Evolutionary conservation across 1,139 yeast species (phyloP).

Genomic region (Yamadazyma friedrichii): DNA sequence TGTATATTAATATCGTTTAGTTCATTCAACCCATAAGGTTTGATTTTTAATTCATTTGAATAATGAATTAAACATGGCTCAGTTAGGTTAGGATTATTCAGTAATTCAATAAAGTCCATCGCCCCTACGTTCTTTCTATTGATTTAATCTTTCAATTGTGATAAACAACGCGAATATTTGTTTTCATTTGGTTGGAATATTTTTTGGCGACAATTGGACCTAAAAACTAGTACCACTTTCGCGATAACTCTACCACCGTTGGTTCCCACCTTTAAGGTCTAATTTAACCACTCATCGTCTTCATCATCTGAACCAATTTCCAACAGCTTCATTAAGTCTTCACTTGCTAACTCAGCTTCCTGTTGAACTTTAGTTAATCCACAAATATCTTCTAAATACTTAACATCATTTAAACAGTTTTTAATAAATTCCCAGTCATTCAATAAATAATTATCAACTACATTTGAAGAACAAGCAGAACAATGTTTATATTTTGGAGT

Average conservation of each 20-base stretch:
- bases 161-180: background rate
- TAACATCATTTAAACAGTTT: slow-evolving; percentile 62
- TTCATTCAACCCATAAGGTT: slow-evolving; percentile 45
- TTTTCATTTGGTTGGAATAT: background rate
- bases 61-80: slow-evolving; percentile 17
- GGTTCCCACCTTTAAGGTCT: background rate
- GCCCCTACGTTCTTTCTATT: background rate
- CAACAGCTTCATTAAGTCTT: slow-evolving; percentile 34
- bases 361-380: slow-evolving; percentile 74
- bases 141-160: background rate
- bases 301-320: slow-evolving; percentile 37
- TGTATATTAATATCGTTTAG: slow-evolving; percentile 51
- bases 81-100: slow-evolving; percentile 19
- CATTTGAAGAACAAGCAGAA: slow-evolving; percentile 75
- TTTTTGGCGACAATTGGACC: no score
- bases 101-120: slow-evolving; percentile 17
- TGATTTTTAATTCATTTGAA: slow-evolving; percentile 20
- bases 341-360: slow-evolving; percentile 65
- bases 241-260: background rate
- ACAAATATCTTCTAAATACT: slow-evolving; percentile 69
- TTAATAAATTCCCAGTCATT: slow-evolving; percentile 82
- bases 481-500: slow-evolving; percentile 77
- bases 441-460: slow-evolving; percentile 47
- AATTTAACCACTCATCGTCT: slow-evolving; percentile 22
- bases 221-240: background rate